Conservation (phyloP, 257 asterid species). For the Plantago major region DNA sequence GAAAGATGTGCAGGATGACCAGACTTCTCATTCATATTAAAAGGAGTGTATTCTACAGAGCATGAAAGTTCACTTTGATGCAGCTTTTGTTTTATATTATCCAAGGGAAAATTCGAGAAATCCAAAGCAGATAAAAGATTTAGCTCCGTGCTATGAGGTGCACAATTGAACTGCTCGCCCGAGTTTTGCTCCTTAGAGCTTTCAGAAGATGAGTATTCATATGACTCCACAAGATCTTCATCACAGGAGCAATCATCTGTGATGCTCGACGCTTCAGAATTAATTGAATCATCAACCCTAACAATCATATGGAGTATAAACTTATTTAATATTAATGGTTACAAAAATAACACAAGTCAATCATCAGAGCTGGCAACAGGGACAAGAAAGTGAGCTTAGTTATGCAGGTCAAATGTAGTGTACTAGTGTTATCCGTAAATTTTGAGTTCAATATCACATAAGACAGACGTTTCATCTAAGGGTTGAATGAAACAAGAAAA, state of each 20-base stretch:
- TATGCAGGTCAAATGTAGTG: neutral
- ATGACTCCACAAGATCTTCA: conserved; percentile 60
- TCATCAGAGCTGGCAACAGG: conserved; percentile 1
- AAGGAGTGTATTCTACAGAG: conserved; percentile 26
- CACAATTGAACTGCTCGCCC: conserved; percentile 28
- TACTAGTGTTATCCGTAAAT: conserved; percentile 10
- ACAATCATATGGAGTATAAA: conserved; percentile 19
- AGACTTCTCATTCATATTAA: conserved; percentile 25
- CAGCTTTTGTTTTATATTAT: conserved; percentile 33
- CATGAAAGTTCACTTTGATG: conserved; percentile 30
- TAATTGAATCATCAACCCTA: conserved; percentile 37
- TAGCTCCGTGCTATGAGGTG: conserved; percentile 29
- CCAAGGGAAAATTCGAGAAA: conserved; percentile 41
- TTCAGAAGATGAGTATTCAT: conserved; percentile 60
- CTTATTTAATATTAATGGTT: conserved; percentile 17
- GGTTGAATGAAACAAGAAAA: neutral
- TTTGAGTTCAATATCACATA: too few relatives aligned
- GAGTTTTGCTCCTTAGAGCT: conserved; percentile 53
- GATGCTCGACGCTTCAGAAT: conserved; percentile 43
- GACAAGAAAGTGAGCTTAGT: neutral
- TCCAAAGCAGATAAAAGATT: conserved; percentile 66
- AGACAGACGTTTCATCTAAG: too few relatives aligned
- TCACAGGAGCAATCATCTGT: conserved; percentile 38
- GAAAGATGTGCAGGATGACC: conserved; percentile 22
- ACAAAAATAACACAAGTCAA: conserved; percentile 16